Base-by-base conservation (phyloP, 2,329 filamentous ascomycete genomes). In the Corinectria fuckeliana region DNA sequence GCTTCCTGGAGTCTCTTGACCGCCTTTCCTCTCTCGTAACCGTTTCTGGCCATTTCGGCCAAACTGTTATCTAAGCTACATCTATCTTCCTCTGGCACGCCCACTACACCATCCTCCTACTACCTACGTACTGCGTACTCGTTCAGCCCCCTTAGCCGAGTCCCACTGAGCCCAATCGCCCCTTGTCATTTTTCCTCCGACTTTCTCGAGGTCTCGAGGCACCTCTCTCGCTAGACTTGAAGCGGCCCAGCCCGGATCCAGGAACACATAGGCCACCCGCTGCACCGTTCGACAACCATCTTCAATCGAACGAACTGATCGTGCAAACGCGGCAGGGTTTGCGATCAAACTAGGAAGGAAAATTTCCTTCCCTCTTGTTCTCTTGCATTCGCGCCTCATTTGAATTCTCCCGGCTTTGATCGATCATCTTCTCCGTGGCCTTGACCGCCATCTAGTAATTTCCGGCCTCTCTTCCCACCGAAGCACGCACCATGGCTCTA, bases 191-290 rank as follows among this genome's bases (percentile, higher is more conserved):
- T 30, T 51, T 45, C 38, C 36, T n/a, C 21, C 18, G 20, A 14
- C 25, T 32, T 26, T 50, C 30, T n/a, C n/a, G n/a, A n/a, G n/a
- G n/a, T n/a, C n/a, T n/a, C n/a, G n/a, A n/a, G n/a, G 32, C 39
- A 38, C 36, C 36, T 38, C 11, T 28, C n/a, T 25, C 38, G 50
- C 50, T 52, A 44, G 50, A 20, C 50, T 48, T 23, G 18, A 54
- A 67, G 58, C 68, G 66, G 68, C 62, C 63, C 63, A 51, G 61
- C 54, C 64, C 45, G 52, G 59, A 69, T 68, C 58, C 63, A 70
- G 65, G 68, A 69, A 54, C 57, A 69, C 68, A 65, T 53, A 62
- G 66, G 56, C 47, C 58, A 52, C 41, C 41, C n/a, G 47, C 25
- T 52, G 58, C 52, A 39, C 48, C 47, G 48, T 51, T 25, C 52